Evolutionary conservation across 331 rosid species (phyloP).

Genomic region (Acacia concinna): DNA sequence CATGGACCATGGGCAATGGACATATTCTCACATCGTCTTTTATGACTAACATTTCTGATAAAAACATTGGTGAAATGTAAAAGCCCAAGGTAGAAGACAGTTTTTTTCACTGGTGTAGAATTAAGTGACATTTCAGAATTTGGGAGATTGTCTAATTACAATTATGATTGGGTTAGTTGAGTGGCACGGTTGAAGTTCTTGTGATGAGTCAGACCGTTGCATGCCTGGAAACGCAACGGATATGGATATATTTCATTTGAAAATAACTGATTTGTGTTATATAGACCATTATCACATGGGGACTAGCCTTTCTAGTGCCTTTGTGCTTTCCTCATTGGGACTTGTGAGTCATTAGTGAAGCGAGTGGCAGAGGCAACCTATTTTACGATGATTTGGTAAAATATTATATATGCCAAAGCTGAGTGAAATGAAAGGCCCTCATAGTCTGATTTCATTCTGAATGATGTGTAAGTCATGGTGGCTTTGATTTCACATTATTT

Average conservation of each 20-base stretch:
- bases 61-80: neutral
- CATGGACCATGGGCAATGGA: constrained; percentile 28
- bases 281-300: constrained; percentile 44
- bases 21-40: constrained; percentile 9
- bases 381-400: constrained; percentile 2
- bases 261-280: neutral
- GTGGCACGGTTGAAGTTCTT: neutral
- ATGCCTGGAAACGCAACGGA: constrained; percentile 21
- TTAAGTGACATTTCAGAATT: neutral
- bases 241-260: constrained; percentile 10
- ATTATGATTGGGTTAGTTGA: constrained; percentile 2
- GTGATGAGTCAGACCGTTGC: neutral
- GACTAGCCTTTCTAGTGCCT: constrained; percentile 11
- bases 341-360: neutral
- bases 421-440: neutral
- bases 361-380: neutral
- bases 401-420: neutral
- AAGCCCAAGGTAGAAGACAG: neutral
- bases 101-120: constrained; percentile 12
- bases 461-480: neutral
- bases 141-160: neutral
- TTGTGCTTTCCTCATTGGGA: neutral
- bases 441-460: neutral
- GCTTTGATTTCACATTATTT: neutral
- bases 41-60: constrained; percentile 28